Evolutionary conservation across 441 rosid species (phyloP).

Genomic region (Arabidopsis hybrid): DNA sequence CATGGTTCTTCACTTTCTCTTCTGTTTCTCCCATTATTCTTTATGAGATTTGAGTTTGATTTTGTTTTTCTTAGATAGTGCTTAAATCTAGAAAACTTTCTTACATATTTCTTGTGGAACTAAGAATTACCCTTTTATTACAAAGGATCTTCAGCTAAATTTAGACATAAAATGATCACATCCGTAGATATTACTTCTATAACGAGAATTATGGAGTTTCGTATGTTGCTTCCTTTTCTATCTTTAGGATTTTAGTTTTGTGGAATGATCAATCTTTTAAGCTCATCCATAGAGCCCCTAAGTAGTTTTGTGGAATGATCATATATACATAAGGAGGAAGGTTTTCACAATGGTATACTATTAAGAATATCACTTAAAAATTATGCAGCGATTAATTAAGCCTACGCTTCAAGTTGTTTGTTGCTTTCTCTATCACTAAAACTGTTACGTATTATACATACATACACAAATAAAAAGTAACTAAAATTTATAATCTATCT

Average conservation of each 20-base stretch:
- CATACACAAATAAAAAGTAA: background rate
- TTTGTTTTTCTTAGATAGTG: background rate
- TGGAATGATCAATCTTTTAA: conserved; percentile 17
- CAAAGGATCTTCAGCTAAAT: conserved; percentile 7
- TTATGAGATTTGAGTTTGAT: conserved; percentile 16
- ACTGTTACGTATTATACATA: background rate
- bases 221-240: conserved; percentile 25
- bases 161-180: conserved; percentile 4
- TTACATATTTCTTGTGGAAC: conserved; percentile 21
- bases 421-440: background rate
- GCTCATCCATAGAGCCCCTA: conserved; percentile 3
- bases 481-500: background rate
- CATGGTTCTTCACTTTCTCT: conserved; percentile 48
- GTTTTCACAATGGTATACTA: conserved; percentile 16
- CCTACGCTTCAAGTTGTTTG: background rate
- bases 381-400: background rate
- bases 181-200: conserved; percentile 27
- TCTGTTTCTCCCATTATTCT: conserved; percentile 59
- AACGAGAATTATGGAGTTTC: conserved; percentile 35
- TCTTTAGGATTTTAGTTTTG: conserved; percentile 29
- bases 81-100: conserved; percentile 2
- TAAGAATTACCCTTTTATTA: conserved; percentile 22
- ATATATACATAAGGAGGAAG: background rate
- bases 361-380: background rate
- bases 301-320: background rate